Evolutionary conservation across 2,329 filamentous ascomycete species (phyloP), one percentile per base, ranked within the genome.

Genomic region (Hypomyces rosellus): DNA sequence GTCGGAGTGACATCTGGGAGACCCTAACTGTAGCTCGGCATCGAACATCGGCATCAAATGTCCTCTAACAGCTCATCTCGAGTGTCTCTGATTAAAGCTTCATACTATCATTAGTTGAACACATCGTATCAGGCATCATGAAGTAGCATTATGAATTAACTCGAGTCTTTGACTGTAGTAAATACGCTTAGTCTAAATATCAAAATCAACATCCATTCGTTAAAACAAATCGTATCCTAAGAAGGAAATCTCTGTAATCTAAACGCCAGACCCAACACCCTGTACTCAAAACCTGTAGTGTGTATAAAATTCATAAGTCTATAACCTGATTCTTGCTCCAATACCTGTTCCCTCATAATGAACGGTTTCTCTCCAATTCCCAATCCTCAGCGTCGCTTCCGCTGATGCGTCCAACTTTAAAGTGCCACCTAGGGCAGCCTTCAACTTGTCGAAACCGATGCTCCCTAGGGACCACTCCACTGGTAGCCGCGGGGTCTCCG

Each of bases 391-490:
- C 1, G 82, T 84, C 1, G 96, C 86, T 39, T 83, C 74, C 1
- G 91, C 93, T 59, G 77, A 75, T 1, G 90, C 89, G 67, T 90
- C 87, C 53, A 97, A 69, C 67, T 86, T 87, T 57, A 97, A 67
- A 20, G 74, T 77, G 0, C 92, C 91, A 1, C 92, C 92, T 1
- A 97, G 67, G 11, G 92, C 92, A 58, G 84, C 82, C 59, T 75
- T 81, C 13, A 97, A 75, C 47, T 88, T 88, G 38, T 89, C 89
- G 59, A 92, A 95, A 2, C 92, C 93, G 11, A 95, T 81, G 13
- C 83, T 84, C 13, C 81, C 84, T 15, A 89, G 64, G 34, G 81
- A 84, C 86, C 91, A 92, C 38, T 86, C 76, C 1, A 97, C 92
- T 0, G 92, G 91, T 39, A 99, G 65, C 51, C 78, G 79, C 1